Percentiles rank a stretch among this genome's conserved stretches.
Conservation (phyloP, 2,329 filamentous ascomycete species). For the Waltergamsia citrina region DNA sequence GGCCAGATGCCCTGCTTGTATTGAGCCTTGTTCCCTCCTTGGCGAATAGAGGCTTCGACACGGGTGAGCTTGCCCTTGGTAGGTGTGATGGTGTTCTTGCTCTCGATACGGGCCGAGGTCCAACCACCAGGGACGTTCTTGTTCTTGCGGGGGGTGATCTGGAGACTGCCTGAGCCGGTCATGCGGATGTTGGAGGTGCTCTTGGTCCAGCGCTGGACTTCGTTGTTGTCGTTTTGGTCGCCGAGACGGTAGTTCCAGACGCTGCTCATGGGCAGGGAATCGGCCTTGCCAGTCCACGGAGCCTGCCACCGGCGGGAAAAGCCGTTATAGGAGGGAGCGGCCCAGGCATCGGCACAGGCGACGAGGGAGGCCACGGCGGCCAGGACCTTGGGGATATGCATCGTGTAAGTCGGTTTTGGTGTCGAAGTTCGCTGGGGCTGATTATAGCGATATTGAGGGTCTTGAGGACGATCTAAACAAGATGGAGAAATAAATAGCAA, state of each 20-base stretch:
- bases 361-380: slow-evolving; percentile 17
- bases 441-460: too few relatives aligned
- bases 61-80: slow-evolving; percentile 31
- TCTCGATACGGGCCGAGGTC: slow-evolving; percentile 47
- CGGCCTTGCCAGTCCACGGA: slow-evolving; percentile 26
- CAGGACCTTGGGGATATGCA: slow-evolving; percentile 4
- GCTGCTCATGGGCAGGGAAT: slow-evolving; percentile 18
- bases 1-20: slow-evolving; percentile 48
- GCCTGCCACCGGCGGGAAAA: slow-evolving; percentile 32
- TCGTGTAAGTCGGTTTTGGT: too few relatives aligned
- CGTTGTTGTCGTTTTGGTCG: slow-evolving; percentile 38
- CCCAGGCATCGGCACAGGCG: slow-evolving; percentile 22
- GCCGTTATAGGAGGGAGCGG: slow-evolving; percentile 27
- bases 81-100: slow-evolving; percentile 35
- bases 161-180: slow-evolving; percentile 38
- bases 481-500: too few relatives aligned
- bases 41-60: slow-evolving; percentile 34
- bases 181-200: slow-evolving; percentile 37
- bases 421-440: too few relatives aligned
- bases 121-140: slow-evolving; percentile 26
- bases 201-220: slow-evolving; percentile 38
- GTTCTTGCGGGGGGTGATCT: slow-evolving; percentile 37
- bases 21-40: slow-evolving; percentile 29
- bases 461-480: too few relatives aligned
- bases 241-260: slow-evolving; percentile 31